Conservation (phyloP, 495 filamentous ascomycete species). For the Podospora pseudoanserina region DNA sequence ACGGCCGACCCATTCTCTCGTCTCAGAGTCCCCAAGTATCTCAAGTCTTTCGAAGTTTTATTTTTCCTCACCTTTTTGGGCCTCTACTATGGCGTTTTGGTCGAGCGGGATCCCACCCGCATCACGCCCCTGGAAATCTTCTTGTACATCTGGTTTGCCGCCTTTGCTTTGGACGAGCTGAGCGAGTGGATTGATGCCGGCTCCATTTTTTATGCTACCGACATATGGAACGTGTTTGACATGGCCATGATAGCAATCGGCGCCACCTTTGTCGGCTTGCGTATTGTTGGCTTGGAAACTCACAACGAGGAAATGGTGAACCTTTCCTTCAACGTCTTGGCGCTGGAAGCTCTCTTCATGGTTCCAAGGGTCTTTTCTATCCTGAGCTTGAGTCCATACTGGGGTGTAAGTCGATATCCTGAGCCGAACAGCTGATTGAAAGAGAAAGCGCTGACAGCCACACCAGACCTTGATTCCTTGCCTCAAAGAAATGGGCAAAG, state of each 20-base stretch:
- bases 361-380: slow-evolving; percentile 88
- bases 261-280: slow-evolving; percentile 62
- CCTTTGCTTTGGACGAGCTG: slow-evolving; percentile 85
- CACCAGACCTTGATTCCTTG: slow-evolving; percentile 63
- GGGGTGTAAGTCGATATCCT: slow-evolving; percentile 50
- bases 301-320: slow-evolving; percentile 62
- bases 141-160: slow-evolving; percentile 68
- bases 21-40: slow-evolving; percentile 84
- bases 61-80: slow-evolving; percentile 81
- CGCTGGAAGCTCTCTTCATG: slow-evolving; percentile 84
- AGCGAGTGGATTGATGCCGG: slow-evolving; percentile 81
- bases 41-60: slow-evolving; percentile 80
- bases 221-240: slow-evolving; percentile 91
- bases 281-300: slow-evolving; percentile 72
- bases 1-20: slow-evolving; percentile 79
- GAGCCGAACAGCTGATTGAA: neutral
- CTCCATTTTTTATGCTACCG: slow-evolving; percentile 75
- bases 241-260: slow-evolving; percentile 83
- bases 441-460: slow-evolving; percentile 5
- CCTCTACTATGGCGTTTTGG: slow-evolving; percentile 81
- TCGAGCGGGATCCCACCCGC: slow-evolving; percentile 49
- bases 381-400: slow-evolving; percentile 84
- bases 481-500: slow-evolving; percentile 90
- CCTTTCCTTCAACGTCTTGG: slow-evolving; percentile 80
- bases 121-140: slow-evolving; percentile 52